Conservation (phyloP, 225 moss, liverwort and hornwort genomes). For the Anthoceros angustus region DNA sequence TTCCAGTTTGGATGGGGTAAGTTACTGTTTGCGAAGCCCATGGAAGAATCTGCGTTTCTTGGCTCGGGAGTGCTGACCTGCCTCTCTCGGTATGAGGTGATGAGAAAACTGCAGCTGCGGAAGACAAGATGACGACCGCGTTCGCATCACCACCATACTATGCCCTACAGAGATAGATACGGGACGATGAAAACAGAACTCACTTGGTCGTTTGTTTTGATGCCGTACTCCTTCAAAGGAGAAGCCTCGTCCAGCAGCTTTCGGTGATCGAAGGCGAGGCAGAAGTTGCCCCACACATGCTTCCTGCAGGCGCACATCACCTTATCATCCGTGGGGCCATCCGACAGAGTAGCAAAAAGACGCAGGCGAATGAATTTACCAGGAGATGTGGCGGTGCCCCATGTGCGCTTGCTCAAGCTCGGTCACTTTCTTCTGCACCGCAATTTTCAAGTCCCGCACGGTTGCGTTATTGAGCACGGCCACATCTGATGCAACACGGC, state of each 20-base stretch:
- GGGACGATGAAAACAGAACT: background rate
- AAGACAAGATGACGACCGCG: background rate
- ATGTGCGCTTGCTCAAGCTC: slow-evolving; percentile 51
- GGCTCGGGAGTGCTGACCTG: slow-evolving; percentile 51
- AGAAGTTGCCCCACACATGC: slow-evolving; percentile 95
- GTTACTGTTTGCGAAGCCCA: slow-evolving; percentile 36
- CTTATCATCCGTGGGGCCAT: background rate
- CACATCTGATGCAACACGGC: slow-evolving; percentile 35
- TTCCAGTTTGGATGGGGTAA: background rate
- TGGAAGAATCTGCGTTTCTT: slow-evolving; percentile 92
- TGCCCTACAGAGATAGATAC: background rate
- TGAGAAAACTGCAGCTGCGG: slow-evolving; percentile 58
- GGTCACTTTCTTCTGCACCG: slow-evolving; percentile 60
- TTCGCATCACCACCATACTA: background rate
- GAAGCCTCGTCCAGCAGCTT: slow-evolving; percentile 60
- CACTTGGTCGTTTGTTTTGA: slow-evolving; percentile 72
- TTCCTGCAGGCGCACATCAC: slow-evolving; percentile 36
- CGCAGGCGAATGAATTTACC: slow-evolving; percentile 20
- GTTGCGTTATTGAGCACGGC: slow-evolving; percentile 60
- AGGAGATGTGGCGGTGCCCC: slow-evolving; percentile 83
- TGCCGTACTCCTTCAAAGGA: slow-evolving; percentile 43
- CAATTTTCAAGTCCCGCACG: slow-evolving; percentile 66
- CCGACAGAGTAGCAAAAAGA: background rate
- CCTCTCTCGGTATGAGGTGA: slow-evolving; percentile 51
- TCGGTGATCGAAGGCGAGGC: slow-evolving; percentile 48